Base-by-base conservation (phyloP, 1,139 yeast species). In the Sugiyamaella grinbergsii region DNA sequence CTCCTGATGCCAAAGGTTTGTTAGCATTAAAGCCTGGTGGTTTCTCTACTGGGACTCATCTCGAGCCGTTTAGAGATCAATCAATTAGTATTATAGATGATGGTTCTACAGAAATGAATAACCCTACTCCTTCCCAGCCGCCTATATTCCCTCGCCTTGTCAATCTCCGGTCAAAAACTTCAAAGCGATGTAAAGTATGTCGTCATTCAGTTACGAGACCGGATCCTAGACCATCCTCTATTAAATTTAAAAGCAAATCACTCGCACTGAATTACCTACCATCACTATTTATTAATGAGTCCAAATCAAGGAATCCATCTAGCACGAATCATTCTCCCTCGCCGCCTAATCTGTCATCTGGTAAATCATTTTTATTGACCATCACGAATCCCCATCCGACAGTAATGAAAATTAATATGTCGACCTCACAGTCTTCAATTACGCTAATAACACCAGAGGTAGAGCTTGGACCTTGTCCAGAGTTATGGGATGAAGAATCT, bases 151-250 rank as follows among this genome's bases (percentile, higher is more conserved):
- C 69, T 3, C 33, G 45, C 6, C 54, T 57, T 10, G 55, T 55
- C 7, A 57, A 51, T 3, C 54, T 69, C 32, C 54, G 63, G 2
- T 59, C 64, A 2, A 65, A 66, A 46, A 51, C 45, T n/a, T 42
- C 60, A 2, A 62, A 61, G 42, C 47, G 57, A 20, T 69, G 72
- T 53, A 51, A 53, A 33, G 61, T 54, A n/a, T 69, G 72, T 45
- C 61, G 62, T 15, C 57, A 55, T 15, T 41, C 60, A 7, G 55
- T 67, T 16, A 59, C 58, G 13, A 60, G 58, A 40, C 71, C 72
- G 0, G 68, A 61, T 20, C 55, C 61, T 4, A 57, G 57, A 41
- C 64, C 70, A 2, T 39, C 60, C 1, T 55, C 65, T 5, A 52
- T 58, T 10, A 56, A 54, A 46, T 66, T 56, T 54, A 59, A 55